Evolutionary conservation across 1,284 basidiomycete genomes (phyloP).

Genomic region (Neotropicomus parvogracilis): DNA sequence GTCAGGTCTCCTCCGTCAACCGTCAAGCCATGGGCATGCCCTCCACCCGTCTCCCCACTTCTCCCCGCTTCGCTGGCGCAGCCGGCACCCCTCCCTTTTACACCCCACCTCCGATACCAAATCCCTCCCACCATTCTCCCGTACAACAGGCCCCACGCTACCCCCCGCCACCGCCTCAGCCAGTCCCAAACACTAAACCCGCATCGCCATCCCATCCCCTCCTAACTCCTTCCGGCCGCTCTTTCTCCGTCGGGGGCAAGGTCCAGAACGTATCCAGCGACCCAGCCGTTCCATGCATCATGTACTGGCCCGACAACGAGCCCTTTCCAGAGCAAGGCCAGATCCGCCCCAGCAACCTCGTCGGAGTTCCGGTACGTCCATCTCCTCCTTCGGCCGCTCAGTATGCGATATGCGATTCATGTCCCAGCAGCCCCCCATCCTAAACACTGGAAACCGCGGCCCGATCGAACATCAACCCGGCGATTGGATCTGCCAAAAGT

Average conservation of each 20-base stretch:
- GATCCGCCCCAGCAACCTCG: conserved; percentile 57
- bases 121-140: conserved; percentile 18
- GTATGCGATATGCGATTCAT: conserved; percentile 1
- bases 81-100: conserved; percentile 12
- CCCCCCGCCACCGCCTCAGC: conserved; percentile 18
- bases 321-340: conserved; percentile 72
- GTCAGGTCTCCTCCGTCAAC: conserved; percentile 30
- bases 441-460: conserved; percentile 85
- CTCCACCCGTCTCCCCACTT: conserved; percentile 37
- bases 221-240: conserved; percentile 73
- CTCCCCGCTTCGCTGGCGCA: conserved; percentile 42
- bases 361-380: conserved; percentile 51
- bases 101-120: conserved; percentile 26
- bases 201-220: conserved; percentile 51
- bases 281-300: conserved; percentile 65
- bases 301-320: conserved; percentile 87
- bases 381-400: neutral
- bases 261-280: conserved; percentile 74
- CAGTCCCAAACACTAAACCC: conserved; percentile 25
- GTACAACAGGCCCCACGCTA: conserved; percentile 14
- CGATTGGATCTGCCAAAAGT: conserved; percentile 85
- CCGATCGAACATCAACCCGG: conserved; percentile 84
- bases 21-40: conserved; percentile 26
- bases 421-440: conserved; percentile 70
- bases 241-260: conserved; percentile 67